Evolutionary conservation across 73 alveolate species (phyloP).

Genomic region (Tetrahymena borealis): DNA sequence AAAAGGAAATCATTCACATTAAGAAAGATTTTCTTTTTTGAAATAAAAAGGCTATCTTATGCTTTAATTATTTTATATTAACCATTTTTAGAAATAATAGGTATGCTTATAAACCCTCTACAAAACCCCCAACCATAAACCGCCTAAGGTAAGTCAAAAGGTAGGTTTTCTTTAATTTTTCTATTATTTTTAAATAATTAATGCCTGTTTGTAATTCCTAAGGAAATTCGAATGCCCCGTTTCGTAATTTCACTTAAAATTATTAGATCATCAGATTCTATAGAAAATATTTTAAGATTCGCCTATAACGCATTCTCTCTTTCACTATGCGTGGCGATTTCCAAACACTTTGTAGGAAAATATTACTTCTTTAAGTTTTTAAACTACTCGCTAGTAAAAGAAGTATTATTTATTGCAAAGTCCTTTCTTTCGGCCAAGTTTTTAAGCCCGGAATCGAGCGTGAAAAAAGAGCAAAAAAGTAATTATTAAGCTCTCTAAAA

Average conservation of each 20-base stretch:
- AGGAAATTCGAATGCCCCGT: not conserved
- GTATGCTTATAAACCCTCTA: not conserved
- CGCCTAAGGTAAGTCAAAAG: not conserved
- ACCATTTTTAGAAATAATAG: not conserved
- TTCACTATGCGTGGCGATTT: not conserved
- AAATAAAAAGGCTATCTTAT: not conserved
- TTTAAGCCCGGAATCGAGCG: slow-evolving; percentile 6
- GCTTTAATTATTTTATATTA: not conserved
- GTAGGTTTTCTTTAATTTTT: not conserved
- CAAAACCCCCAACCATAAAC: not conserved
- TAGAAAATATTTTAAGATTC: too few relatives aligned
- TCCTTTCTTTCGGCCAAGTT: not conserved
- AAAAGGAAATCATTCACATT: not conserved
- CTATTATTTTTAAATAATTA: not conserved
- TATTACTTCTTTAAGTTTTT: not conserved
- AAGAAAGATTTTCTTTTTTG: not conserved
- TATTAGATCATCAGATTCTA: too few relatives aligned
- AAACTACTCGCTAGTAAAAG: not conserved
- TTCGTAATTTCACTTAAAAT: too few relatives aligned
- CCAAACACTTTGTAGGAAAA: not conserved
- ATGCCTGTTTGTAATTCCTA: not conserved
- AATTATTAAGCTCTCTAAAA: not conserved
- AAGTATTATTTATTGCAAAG: not conserved
- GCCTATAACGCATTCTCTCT: not conserved
- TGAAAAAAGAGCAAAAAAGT: slow-evolving; percentile 1